Percentiles rank a stretch among this genome's conserved stretches.
Evolutionary conservation across 345 rosid genomes (phyloP).

Genomic region (Eucalyptus pauciflora): DNA sequence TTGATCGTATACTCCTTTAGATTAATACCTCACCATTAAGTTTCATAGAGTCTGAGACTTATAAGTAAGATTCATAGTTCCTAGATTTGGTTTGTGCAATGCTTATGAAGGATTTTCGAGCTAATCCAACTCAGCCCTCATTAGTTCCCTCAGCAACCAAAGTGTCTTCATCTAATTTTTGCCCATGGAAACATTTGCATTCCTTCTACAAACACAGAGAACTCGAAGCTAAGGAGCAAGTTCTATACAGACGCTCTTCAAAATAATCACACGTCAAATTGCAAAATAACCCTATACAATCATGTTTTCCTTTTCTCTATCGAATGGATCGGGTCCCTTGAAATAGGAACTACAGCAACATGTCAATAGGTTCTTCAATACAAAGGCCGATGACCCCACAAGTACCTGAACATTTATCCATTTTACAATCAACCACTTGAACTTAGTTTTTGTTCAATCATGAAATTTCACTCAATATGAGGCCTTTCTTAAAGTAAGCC

Average conservation of each 20-base stretch:
- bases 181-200: neutral
- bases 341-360: neutral
- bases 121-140: neutral
- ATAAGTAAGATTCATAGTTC: neutral
- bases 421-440: neutral
- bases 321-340: neutral
- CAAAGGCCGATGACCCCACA: neutral
- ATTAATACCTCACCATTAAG: neutral
- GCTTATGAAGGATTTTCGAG: neutral
- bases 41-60: neutral
- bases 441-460: neutral
- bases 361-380: neutral
- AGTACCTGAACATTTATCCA: neutral
- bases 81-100: neutral
- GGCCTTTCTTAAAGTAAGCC: neutral
- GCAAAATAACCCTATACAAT: neutral
- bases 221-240: neutral
- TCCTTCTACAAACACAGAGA: neutral
- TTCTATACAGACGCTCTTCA: neutral
- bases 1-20: neutral
- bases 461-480: neutral
- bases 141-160: neutral
- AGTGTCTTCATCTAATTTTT: neutral
- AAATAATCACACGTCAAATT: neutral
- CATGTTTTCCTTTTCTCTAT: neutral